Base-by-base conservation (phyloP, 495 filamentous ascomycete genomes). In the Lasiosphaeria ovina region DNA sequence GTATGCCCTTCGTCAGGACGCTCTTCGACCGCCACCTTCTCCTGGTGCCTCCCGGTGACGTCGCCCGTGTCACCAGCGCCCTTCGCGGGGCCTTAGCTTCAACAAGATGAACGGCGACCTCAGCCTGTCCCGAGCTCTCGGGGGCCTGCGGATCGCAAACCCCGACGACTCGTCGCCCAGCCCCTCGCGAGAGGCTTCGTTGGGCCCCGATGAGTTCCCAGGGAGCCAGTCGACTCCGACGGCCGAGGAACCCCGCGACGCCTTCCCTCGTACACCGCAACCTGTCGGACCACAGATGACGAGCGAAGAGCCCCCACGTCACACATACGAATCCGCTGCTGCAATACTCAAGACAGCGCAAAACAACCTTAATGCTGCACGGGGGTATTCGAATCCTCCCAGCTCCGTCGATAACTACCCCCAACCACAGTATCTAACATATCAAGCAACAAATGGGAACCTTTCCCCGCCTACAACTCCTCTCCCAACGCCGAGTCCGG, bases 121-220 rank as follows among this genome's bases (percentile, higher is more conserved):
- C 65, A 97, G 90, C 72, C 85, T 98, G 54, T 95, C 94, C 57
- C 89, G 92, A 75, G 89, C 91, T 60, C 81, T 99, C 63, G 95
- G 95, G 55, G 95, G 95, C 65, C 80, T 99, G 73, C 89, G 94
- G 65, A 98, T 98, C 69, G 95, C 95, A 62, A 99, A 99, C 73
- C 94, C 95, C 47, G 93, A 97, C 79, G 86, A 94, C 73, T 82
- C 84, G 51, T 86, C 88, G 35, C 79, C 88, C 45, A 76, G 79
- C 62, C 73, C 76, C 47, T 76, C 85, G n/a, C 76, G 76, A 61
- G 78, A 83, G 57, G 51, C 61, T 24, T 69, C 65, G 52, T 62
- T 69, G 54, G 69, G 74, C 48, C 51, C 67, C 42, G 68, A 72
- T 54, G 58, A 66, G 51, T 48, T 65, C 31, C 48, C 51, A 11